Evolutionary conservation across 257 asterid genomes (phyloP), one percentile per base, ranked within the genome.

Genomic region (Gardenia jasminoides): DNA sequence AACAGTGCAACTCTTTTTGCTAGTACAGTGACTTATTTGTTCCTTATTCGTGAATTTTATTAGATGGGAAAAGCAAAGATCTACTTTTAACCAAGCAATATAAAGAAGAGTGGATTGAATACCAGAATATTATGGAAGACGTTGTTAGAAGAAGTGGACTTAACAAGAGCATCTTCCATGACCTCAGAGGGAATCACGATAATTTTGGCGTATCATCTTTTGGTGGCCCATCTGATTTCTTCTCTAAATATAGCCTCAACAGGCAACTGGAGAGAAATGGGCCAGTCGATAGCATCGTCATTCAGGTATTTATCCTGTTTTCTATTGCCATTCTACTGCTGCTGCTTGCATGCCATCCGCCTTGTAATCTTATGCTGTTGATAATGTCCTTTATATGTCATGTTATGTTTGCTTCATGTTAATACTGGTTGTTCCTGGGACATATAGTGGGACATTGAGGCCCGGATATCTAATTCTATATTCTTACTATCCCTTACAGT

Each of bases 41-140:
- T 30, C 10, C 61, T 59, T 6, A 46, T 79, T 47, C 56, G 81
- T 17, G 61, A 65, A 79, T 7, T 82, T 79, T 77, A 26, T 48
- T 87, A 96, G 99, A 96, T 89, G 99, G 97, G 81, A 96, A 96
- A 88, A 96, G 99, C 90, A 90, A 84, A 90, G 99, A 96, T 84
- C 75, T 91, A 80, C 79, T 92, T 82, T 87, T 86, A 26, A 93
- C 84, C 96, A 92, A 89, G 83, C 97, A 93, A 87, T 89, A 92
- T 78, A 92, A 92, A 87, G 84, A 85, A 79, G 99, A 95, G 86
- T 96, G 99, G 99, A 78, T 90, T 54, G 96, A 91, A 76, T 96
- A 96, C 88, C 83, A 81, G 85, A 82, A 89, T 48, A 94, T 90
- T 77, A 88, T 92, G 96, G 89, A 85, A 70, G 94, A 92, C 72